Conservation (phyloP, 192 early-diverging fungal genomes). For the Linnemannia elongata region DNA sequence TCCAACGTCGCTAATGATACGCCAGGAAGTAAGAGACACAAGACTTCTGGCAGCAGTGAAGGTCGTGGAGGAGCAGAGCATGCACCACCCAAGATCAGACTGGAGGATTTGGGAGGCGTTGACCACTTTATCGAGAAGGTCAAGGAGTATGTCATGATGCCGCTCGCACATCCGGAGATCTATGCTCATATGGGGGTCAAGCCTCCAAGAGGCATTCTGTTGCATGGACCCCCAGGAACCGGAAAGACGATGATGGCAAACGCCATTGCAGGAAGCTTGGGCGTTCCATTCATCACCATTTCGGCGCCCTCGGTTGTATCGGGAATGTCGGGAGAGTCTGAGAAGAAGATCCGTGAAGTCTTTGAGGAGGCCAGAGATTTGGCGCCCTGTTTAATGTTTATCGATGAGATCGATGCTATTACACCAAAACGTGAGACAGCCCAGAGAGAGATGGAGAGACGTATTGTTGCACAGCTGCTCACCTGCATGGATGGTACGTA, state of each 20-base stretch:
- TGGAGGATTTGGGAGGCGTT: constrained; percentile 89
- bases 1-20: constrained; percentile 25
- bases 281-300: constrained; percentile 93
- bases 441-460: constrained; percentile 95
- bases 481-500: constrained; percentile 92
- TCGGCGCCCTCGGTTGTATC: constrained; percentile 95
- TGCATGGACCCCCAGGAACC: constrained; percentile 97
- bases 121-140: constrained; percentile 92
- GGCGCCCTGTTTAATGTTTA: constrained; percentile 94
- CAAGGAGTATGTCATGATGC: constrained; percentile 93
- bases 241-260: constrained; percentile 97
- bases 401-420: constrained; percentile 99
- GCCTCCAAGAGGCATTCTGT: constrained; percentile 92
- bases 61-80: constrained; percentile 48
- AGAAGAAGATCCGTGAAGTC: constrained; percentile 97
- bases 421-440: constrained; percentile 92
- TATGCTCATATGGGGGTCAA: constrained; percentile 93
- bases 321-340: constrained; percentile 98
- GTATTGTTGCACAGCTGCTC: constrained; percentile 96
- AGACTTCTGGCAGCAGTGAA: constrained; percentile 21
- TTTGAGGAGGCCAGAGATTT: constrained; percentile 94
- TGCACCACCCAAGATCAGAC: constrained; percentile 48
- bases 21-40: constrained; percentile 42
- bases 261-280: constrained; percentile 95
- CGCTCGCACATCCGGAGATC: constrained; percentile 93